Base-by-base conservation (phyloP, 169 alveolate genomes). In the Ichthyophthirius multifiliis region DNA sequence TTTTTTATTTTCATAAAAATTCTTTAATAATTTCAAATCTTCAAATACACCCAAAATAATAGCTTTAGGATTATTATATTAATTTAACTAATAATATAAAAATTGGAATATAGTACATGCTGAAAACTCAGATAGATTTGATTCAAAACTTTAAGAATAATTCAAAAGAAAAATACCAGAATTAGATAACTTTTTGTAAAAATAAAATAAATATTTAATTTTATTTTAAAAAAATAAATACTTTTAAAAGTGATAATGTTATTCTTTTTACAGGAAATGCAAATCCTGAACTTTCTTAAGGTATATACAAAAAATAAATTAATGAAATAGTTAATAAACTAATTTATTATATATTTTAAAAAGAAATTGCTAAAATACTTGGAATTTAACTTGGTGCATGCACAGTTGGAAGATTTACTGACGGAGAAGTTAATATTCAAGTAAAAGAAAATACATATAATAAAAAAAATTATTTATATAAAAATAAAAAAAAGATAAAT, bases 351-450 rank as follows among this genome's bases (percentile, higher is more conserved):
- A 9, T 13, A 37, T 34, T n/a, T n/a, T n/a, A n/a, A n/a, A n/a
- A 34, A 81, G 86, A 81, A 18, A 81, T 81, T 3, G 81, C 86
- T 47, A 62, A 81, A 30, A 88, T 81, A 30, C 76, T 95, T 48
- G 97, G 97, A 0, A 67, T 80, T 31, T 43, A 76, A 35, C 74
- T 94, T 39, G 97, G 96, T 15, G 86, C 83, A 62, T 90, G 89
- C 5, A 81, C 83, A 48, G 85, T 94, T 18, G 82, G 89, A 20
- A 85, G 92, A 75, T 96, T 96, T 82, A 96, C 98, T n/a, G 99
- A 97, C 84, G 99, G 99, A n/a, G 99, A 97, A 85, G 89, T 92
- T 9, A 77, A 93, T 32, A 89, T 98, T 23, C 96, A 94, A 74
- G 86, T 81, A 39, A 37, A 30, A 4, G 13, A 31, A n/a, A n/a